These are phyloP conservation scores for Pulveroboletus sp. DNA, from an alignment of 768 basidiomycete genomes.

Conservation along the genomic window DNA sequence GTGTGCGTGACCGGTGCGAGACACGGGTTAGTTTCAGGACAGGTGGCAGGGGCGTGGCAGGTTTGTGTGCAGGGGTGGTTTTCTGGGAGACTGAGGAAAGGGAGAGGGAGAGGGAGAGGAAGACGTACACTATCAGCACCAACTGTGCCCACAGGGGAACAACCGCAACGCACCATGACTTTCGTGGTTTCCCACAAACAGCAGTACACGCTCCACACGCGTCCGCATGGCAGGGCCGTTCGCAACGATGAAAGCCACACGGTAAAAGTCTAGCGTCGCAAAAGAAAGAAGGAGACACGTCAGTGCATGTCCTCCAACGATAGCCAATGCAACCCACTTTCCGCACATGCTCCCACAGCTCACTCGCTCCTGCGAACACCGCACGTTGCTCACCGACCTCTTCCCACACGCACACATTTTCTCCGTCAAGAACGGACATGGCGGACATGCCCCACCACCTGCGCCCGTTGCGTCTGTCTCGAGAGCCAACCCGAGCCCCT, in stretches of 20 bases:
- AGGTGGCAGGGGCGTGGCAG: slow-evolving; percentile 88
- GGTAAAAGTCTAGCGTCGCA: slow-evolving; percentile 46
- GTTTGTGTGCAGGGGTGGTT: slow-evolving; percentile 70
- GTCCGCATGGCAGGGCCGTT: slow-evolving; percentile 75
- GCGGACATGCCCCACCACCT: slow-evolving; percentile 54
- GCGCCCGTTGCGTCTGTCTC: not conserved
- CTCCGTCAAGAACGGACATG: slow-evolving; percentile 75
- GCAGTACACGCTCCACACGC: slow-evolving; percentile 74
- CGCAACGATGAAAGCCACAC: slow-evolving; percentile 91
- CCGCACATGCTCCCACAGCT: slow-evolving; percentile 82
- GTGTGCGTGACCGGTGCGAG: slow-evolving; percentile 56
- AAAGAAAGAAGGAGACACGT: not conserved
- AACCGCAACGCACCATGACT: slow-evolving; percentile 58
- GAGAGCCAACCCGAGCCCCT: slow-evolving; percentile 11
- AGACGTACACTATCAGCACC: not conserved
- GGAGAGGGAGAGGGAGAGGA: not conserved
- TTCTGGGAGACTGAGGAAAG: slow-evolving; percentile 48
- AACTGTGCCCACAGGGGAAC: not conserved
- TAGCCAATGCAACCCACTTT: slow-evolving; percentile 42
- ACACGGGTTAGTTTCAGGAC: slow-evolving; percentile 79
- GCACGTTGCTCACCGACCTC: slow-evolving; percentile 69
- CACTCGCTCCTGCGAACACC: slow-evolving; percentile 76
- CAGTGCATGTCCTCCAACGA: not conserved
- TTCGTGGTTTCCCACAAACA: slow-evolving; percentile 81
- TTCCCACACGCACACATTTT: slow-evolving; percentile 90